Conservation (phyloP, 305 asterid species). For the Rubia peregrina region DNA sequence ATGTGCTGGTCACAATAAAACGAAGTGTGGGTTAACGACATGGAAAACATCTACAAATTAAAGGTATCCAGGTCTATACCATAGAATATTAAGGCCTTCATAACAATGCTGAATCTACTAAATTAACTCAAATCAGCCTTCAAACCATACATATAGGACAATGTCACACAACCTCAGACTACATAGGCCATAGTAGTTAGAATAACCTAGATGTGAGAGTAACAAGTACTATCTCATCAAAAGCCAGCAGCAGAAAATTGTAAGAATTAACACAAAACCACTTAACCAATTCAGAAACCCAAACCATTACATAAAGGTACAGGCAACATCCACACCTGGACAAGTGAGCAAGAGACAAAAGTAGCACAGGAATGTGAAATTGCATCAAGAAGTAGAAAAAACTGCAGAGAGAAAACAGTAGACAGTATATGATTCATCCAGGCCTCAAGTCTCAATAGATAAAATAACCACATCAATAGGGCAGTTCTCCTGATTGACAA, state of each 20-base stretch:
- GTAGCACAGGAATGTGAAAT: neutral
- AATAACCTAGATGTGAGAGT: neutral
- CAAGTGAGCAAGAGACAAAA: neutral
- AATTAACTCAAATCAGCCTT: neutral
- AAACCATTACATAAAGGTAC: neutral
- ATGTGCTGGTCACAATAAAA: slow-evolving; percentile 53
- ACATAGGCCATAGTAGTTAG: neutral
- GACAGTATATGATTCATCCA: too few relatives aligned
- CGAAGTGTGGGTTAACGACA: neutral
- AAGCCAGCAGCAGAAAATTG: neutral
- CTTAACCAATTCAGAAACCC: neutral
- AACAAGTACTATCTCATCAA: neutral
- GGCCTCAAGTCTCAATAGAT: neutral
- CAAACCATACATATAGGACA: neutral
- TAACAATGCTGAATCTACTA: neutral
- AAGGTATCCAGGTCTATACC: neutral
- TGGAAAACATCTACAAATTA: neutral
- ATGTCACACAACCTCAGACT: neutral
- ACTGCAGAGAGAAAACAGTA: neutral
- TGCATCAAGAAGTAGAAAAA: neutral
- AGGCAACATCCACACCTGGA: neutral
- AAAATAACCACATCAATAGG: neutral
- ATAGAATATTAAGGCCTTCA: neutral
- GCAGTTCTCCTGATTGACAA: neutral
- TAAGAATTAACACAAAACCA: neutral